phyloP scores from a whole-genome alignment of 306 rosid species.

The Trifolium repens region DNA sequence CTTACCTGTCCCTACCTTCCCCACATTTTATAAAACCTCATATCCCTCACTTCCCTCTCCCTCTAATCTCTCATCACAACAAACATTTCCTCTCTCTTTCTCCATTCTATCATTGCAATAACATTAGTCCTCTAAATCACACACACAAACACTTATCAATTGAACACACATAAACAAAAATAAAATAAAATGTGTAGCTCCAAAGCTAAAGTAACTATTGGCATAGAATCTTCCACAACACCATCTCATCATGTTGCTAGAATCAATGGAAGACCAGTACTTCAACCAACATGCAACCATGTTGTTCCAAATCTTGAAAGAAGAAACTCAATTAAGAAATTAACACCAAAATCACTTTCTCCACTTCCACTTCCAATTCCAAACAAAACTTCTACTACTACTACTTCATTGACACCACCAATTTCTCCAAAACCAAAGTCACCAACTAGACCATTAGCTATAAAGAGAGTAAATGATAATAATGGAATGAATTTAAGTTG shows the following conservation, averaged over 20 bases:
- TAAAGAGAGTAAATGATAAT: constrained; percentile 70
- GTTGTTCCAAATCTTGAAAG: constrained; percentile 76
- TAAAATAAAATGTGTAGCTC: constrained; percentile 71
- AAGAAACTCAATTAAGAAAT: constrained; percentile 67
- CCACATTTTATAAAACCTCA: constrained; percentile 55
- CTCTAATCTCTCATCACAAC: constrained; percentile 48
- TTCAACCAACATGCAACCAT: constrained; percentile 86
- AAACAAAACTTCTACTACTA: constrained; percentile 32
- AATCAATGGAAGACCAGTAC: constrained; percentile 79
- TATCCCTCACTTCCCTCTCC: constrained; percentile 50
- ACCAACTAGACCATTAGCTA: constrained; percentile 68
- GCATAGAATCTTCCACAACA: constrained; percentile 50
- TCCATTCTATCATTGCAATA: not conserved
- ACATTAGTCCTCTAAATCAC: constrained; percentile 3
- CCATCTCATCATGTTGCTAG: constrained; percentile 49
- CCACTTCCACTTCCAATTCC: constrained; percentile 46
- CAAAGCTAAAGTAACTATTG: constrained; percentile 64
- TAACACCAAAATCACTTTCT: constrained; percentile 54
- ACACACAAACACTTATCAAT: not conserved
- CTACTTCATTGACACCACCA: constrained; percentile 57
- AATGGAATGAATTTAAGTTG: constrained; percentile 64
- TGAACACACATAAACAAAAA: not conserved
- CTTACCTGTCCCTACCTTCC: constrained; percentile 53
- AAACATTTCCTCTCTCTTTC: constrained; percentile 14
- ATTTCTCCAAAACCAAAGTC: constrained; percentile 79